Evolutionary conservation across 2,329 filamentous ascomycete genomes (phyloP), one percentile per base, ranked within the genome.

Genomic region (Cryoendolithus antarcticus): DNA sequence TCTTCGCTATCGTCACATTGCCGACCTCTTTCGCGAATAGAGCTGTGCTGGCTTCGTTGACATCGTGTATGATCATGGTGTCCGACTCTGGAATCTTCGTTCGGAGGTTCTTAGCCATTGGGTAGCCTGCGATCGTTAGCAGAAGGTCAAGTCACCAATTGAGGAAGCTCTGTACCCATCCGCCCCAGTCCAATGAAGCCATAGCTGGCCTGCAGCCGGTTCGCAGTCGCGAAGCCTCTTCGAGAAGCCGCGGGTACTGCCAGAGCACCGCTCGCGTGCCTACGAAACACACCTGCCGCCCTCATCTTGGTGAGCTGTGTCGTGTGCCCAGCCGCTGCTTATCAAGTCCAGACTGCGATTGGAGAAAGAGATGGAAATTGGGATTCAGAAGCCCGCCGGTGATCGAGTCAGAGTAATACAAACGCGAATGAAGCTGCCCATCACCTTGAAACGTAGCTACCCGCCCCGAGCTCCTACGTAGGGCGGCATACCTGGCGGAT

Each of bases 71-170:
- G 43, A 75, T 65, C 35, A 85, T 58, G 0, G 66, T 75, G 55
- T 85, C 80, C 7, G 69, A 65, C 13, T 66, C 61, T 3, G 77
- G 72, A 24, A 82, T 70, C 56, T 82, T 83, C 30, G 72, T 67
- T 49, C 78, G 71, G 4, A 85, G 65, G 51, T 83, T 85, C 57
- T 69, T 73, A 29, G 80, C 80, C 80, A 85, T 85, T 35, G 77
- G 74, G 48, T 77, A 83, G 35, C 80, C 79, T 81, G 44, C 8
- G 11, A 27, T 21, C 8, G 38, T 55, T 35, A 6, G 29, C 12
- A 27, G 28, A n/a, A 31, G 15, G 10, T 15, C 13, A 9, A 6
- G 10, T 31, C 19, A 10, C 10, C n/a, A 2, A 35, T 35, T 55
- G 40, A 58, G 45, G 15, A 13, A 34, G 58, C 63, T 46, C 48